These are phyloP conservation scores for Colletotrichum endophyticum DNA, from an alignment of 2,329 filamentous ascomycete species.

Conservation along the genomic window DNA sequence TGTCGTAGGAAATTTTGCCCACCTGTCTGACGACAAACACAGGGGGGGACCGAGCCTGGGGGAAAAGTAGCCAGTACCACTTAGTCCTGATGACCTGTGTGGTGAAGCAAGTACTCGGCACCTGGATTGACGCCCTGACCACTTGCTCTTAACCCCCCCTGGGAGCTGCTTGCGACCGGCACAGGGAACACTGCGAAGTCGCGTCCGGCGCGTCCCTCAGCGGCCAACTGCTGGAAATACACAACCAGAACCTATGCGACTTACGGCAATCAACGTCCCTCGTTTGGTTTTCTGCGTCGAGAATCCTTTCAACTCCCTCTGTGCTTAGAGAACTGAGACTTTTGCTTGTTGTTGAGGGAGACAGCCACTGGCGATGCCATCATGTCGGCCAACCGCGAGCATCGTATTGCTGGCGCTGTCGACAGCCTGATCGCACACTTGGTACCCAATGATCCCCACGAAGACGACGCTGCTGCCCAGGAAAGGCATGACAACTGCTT, in stretches of 20 bases:
- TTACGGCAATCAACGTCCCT: neutral
- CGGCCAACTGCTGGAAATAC: neutral
- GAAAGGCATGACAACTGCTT: conserved; percentile 70
- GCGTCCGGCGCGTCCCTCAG: conserved; percentile 20
- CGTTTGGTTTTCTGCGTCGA: neutral
- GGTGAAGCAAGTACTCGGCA: neutral
- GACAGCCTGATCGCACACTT: conserved; percentile 79
- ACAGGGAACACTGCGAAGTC: conserved; percentile 14
- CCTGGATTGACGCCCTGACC: neutral
- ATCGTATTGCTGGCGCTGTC: conserved; percentile 80
- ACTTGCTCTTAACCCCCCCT: neutral
- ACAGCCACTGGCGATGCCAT: conserved; percentile 13
- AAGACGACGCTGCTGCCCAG: conserved; percentile 72
- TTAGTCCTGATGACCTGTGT: neutral
- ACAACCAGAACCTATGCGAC: neutral
- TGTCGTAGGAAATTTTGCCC: conserved; percentile 38
- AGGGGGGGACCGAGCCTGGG: conserved; percentile 22
- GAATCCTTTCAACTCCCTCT: neutral
- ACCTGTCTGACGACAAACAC: conserved; percentile 25
- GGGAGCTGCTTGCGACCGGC: neutral
- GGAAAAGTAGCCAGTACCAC: conserved; percentile 30
- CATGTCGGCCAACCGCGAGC: conserved; percentile 37
- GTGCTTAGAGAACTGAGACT: neutral
- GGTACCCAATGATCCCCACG: conserved; percentile 68
- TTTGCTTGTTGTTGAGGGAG: neutral